Percentiles rank a stretch among this genome's conserved stretches.
Conservation (phyloP, 805 yeast species). For the Saturnispora diversa region DNA sequence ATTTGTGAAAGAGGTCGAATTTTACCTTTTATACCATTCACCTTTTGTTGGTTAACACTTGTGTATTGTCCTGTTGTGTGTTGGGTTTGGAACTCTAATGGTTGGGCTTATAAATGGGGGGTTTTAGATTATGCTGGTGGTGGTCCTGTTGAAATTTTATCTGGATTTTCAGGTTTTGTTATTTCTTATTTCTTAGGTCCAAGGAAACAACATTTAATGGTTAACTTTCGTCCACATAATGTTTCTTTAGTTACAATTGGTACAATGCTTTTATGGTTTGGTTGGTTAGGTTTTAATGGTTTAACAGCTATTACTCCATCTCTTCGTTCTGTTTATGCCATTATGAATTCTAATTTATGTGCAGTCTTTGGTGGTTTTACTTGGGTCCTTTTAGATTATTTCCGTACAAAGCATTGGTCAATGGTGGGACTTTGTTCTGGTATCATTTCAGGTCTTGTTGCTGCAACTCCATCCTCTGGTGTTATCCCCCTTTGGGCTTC, state of each 20-base stretch:
- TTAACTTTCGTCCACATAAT: conserved; percentile 91
- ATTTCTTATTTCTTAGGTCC: conserved; percentile 75
- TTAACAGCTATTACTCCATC: conserved; percentile 81
- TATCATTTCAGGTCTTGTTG: conserved; percentile 88
- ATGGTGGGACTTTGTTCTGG: conserved; percentile 96
- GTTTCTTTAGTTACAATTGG: conserved; percentile 88
- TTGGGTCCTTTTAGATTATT: conserved; percentile 86
- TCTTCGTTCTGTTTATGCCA: conserved; percentile 76
- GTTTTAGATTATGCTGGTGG: conserved; percentile 97
- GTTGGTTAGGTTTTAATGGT: conserved; percentile 95
- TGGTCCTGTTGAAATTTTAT: conserved; percentile 89
- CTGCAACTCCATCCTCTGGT: conserved; percentile 95
- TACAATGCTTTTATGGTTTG: conserved; percentile 80
- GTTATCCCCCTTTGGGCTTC: conserved; percentile 88
- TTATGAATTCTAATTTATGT: conserved; percentile 83
- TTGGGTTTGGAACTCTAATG: conserved; percentile 91
- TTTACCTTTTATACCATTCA: conserved; percentile 72
- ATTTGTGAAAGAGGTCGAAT: conserved; percentile 90
- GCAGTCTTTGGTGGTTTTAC: conserved; percentile 88
- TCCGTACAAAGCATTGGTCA: conserved; percentile 85
- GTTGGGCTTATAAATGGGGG: conserved; percentile 92
- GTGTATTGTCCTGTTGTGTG: conserved; percentile 93
- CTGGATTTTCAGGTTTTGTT: conserved; percentile 88
- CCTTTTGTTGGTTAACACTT: conserved; percentile 81
- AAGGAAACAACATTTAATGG: conserved; percentile 65